Conservation (phyloP, 2,329 filamentous ascomycete genomes). For the Arthrobotrys sinensis region DNA sequence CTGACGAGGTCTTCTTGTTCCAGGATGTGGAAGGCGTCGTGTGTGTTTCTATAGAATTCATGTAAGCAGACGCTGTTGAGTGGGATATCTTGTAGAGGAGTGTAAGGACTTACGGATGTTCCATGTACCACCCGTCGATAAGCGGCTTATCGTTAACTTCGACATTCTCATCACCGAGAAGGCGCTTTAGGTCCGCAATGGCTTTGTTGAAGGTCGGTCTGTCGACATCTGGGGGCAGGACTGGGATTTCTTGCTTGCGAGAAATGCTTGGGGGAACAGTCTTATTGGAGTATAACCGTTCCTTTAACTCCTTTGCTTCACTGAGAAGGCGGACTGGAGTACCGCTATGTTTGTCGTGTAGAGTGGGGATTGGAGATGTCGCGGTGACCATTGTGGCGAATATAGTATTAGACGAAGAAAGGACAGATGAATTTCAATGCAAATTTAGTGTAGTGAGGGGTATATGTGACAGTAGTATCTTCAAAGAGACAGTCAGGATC, state of each 20-base stretch:
- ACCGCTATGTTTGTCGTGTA: slow-evolving; percentile 67
- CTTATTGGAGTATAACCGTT: slow-evolving; percentile 66
- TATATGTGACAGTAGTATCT: slow-evolving; percentile 1
- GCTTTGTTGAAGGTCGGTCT: slow-evolving; percentile 66
- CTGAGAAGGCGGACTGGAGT: slow-evolving; percentile 67
- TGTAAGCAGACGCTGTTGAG: not conserved
- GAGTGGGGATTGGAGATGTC: slow-evolving; percentile 33
- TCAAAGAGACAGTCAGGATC: not conserved
- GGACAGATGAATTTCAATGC: not conserved
- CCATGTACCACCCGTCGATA: slow-evolving; percentile 67
- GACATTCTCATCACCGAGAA: slow-evolving; percentile 67
- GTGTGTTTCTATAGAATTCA: slow-evolving; percentile 66
- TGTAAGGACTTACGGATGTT: slow-evolving; percentile 65
- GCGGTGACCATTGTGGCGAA: slow-evolving; percentile 31
- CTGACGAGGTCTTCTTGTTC: slow-evolving; percentile 69
- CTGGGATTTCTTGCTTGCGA: slow-evolving; percentile 65
- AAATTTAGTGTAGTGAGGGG: not conserved
- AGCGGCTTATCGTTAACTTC: slow-evolving; percentile 69
- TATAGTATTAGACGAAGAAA: not conserved
- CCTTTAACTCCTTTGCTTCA: slow-evolving; percentile 67
- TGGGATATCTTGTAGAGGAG: not conserved
- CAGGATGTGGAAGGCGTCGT: slow-evolving; percentile 69
- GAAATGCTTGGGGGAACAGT: slow-evolving; percentile 65
- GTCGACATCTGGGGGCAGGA: slow-evolving; percentile 68
- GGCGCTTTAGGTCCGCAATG: slow-evolving; percentile 66